phyloP scores from a whole-genome alignment of 371 early-diverging fungal genomes.

The Lichtheimia ornata region DNA sequence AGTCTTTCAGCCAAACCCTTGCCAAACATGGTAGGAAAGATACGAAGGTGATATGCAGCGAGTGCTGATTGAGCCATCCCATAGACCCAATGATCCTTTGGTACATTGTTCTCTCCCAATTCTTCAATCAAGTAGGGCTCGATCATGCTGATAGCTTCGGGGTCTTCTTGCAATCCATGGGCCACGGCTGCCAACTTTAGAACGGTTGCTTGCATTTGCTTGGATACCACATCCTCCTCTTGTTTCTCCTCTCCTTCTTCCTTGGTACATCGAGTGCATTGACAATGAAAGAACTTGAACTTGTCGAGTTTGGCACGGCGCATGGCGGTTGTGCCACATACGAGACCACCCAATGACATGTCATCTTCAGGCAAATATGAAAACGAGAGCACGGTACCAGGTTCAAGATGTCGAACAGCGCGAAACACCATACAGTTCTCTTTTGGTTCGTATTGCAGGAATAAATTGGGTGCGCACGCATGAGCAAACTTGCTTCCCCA shows the following conservation, averaged over 20 bases:
- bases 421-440: slow-evolving; percentile 41
- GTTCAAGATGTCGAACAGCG: slow-evolving; percentile 26
- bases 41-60: slow-evolving; percentile 36
- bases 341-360: slow-evolving; percentile 37
- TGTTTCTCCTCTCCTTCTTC: slow-evolving; percentile 10
- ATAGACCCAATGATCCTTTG: slow-evolving; percentile 40
- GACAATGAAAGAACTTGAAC: slow-evolving; percentile 49
- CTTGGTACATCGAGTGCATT: slow-evolving; percentile 41
- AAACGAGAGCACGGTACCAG: slow-evolving; percentile 39
- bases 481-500: slow-evolving; percentile 56
- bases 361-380: slow-evolving; percentile 53
- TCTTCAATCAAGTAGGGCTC: slow-evolving; percentile 36
- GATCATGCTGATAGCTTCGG: slow-evolving; percentile 37
- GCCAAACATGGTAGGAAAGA: slow-evolving; percentile 44
- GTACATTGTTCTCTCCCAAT: slow-evolving; percentile 21
- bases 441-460: slow-evolving; percentile 41
- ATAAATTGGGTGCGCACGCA: slow-evolving; percentile 49
- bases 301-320: slow-evolving; percentile 35
- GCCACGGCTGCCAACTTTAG: slow-evolving; percentile 33
- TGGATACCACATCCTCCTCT: background rate
- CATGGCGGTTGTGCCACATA: slow-evolving; percentile 35
- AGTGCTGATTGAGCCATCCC: slow-evolving; percentile 37
- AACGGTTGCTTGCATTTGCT: slow-evolving; percentile 26
- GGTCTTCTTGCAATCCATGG: slow-evolving; percentile 22
- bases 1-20: slow-evolving; percentile 42